Evolutionary conservation across 805 yeast genomes (phyloP).

Genomic region (Yarrowia porcina): DNA sequence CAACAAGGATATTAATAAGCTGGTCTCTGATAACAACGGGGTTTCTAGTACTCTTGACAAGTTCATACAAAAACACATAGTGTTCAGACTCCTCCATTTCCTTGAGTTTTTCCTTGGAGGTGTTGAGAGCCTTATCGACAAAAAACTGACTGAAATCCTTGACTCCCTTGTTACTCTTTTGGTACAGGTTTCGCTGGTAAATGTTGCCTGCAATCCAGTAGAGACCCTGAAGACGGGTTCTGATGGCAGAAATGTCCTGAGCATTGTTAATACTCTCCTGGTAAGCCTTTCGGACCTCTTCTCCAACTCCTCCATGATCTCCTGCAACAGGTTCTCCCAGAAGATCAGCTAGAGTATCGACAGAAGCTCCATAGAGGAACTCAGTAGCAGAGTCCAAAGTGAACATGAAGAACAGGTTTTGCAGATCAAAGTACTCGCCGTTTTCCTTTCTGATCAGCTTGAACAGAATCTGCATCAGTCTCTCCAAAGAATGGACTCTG

Average conservation of each 20-base stretch:
- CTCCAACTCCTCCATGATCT: conserved; percentile 27
- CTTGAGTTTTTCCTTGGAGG: conserved; percentile 37
- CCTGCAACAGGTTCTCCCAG: conserved; percentile 26
- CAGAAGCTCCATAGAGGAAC: conserved; percentile 38
- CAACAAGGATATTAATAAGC: conserved; percentile 49
- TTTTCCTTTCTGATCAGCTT: neutral
- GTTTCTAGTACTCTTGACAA: conserved; percentile 49
- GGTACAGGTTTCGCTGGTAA: conserved; percentile 38
- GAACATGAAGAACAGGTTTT: conserved; percentile 34
- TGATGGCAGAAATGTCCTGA: conserved; percentile 28
- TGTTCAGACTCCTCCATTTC: conserved; percentile 37
- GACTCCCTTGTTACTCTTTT: conserved; percentile 29
- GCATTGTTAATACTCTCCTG: conserved; percentile 29
- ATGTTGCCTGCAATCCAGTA: conserved; percentile 29
- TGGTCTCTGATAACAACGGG: conserved; percentile 50
- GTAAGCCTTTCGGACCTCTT: conserved; percentile 27
- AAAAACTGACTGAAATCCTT: conserved; percentile 32
- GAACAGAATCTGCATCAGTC: conserved; percentile 32
- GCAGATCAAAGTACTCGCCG: conserved; percentile 33
- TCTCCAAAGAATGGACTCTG: conserved; percentile 32
- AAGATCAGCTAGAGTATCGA: conserved; percentile 31
- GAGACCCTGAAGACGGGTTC: conserved; percentile 30
- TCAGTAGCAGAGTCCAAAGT: conserved; percentile 40
- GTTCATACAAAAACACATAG: conserved; percentile 48
- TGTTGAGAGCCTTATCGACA: conserved; percentile 43